A percentile compares a stretch with the other conserved stretches of the same genome.
phyloP scores from a whole-genome alignment of 306 rosid genomes.

The Dryas octopetala region DNA sequence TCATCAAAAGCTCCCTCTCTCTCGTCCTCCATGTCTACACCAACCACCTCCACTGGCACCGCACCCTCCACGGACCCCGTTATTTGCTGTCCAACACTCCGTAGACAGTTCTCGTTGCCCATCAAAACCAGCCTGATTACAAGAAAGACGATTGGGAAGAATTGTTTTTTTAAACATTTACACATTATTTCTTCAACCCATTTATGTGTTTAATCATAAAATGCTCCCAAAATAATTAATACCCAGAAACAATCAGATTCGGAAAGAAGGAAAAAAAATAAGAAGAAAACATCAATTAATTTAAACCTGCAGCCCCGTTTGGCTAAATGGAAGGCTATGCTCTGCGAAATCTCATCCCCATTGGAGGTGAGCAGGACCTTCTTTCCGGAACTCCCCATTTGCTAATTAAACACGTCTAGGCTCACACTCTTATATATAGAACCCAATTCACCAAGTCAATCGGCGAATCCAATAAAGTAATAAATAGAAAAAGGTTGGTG shows the following conservation, averaged over 20 bases:
- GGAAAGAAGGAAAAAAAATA: neutral
- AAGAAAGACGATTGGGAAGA: neutral
- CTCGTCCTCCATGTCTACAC: slow-evolving; percentile 57
- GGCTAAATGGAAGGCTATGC: slow-evolving; percentile 67
- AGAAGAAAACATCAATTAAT: no score
- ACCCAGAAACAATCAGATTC: slow-evolving; percentile 9
- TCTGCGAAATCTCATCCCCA: slow-evolving; percentile 65
- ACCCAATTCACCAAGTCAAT: no score
- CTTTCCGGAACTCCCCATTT: slow-evolving; percentile 39
- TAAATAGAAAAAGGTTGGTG: neutral
- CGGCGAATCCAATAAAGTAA: no score
- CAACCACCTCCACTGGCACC: slow-evolving; percentile 50
- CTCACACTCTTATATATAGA: neutral
- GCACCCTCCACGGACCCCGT: slow-evolving; percentile 32
- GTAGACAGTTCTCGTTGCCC: slow-evolving; percentile 55
- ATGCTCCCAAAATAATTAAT: neutral
- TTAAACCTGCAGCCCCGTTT: slow-evolving; percentile 78
- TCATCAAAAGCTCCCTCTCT: slow-evolving; percentile 45
- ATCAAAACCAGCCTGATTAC: slow-evolving; percentile 65
- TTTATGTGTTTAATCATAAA: slow-evolving; percentile 1
- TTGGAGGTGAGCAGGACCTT: slow-evolving; percentile 63
- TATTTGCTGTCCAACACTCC: slow-evolving; percentile 32
- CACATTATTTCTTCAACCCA: neutral
- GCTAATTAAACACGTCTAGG: neutral
- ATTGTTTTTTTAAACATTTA: no score